Evolutionary conservation across 306 rosid species (phyloP), one percentile per base, ranked within the genome.

Genomic region (Rosa persica): DNA sequence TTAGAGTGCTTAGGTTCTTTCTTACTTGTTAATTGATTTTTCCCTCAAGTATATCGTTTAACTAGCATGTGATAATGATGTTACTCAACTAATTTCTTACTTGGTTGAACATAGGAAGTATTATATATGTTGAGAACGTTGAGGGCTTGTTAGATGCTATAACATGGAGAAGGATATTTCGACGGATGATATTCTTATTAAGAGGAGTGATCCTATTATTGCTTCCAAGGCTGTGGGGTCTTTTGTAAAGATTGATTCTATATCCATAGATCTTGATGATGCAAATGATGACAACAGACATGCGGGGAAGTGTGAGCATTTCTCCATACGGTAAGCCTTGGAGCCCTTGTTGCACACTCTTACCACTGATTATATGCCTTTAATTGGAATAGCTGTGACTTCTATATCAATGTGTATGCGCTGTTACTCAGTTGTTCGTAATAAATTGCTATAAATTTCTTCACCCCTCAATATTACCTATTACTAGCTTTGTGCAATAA

Each of bases 281-380:
- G 78, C 87, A 27, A 73, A 72, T 77, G 87, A 70, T 78, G 87
- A 67, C 68, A 86, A 90, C 88, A 83, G 80, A 48, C 79, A 83
- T 85, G 87, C 70, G 20, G 90, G 80, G 44, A 90, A 87, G 81
- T 92, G 98, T 80, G 96, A 91, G 65, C 97, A 93, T 83, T 95
- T 95, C 82, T 88, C 97, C 1, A 93, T 95, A 69, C 97, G 99
- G 99, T 95, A 89, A 83, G 92, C 73, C 66, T 81, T 80, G 52
- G 68, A 61, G 62, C 42, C 64, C 68, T 74, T 74, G 42, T 17
- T 25, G 17, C 1, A 30, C 23, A 52, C 40, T 7, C 30, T 54
- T 61, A 5, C 71, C 47, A 57, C 22, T 39, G 65, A 43, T 75
- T 58, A 25, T 67, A 30, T 25, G 1, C 58, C 25, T 79, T 78